These are phyloP conservation scores for Acanthamoeba triangularis DNA, from an alignment of 208 protist species.

Conservation along the genomic window DNA sequence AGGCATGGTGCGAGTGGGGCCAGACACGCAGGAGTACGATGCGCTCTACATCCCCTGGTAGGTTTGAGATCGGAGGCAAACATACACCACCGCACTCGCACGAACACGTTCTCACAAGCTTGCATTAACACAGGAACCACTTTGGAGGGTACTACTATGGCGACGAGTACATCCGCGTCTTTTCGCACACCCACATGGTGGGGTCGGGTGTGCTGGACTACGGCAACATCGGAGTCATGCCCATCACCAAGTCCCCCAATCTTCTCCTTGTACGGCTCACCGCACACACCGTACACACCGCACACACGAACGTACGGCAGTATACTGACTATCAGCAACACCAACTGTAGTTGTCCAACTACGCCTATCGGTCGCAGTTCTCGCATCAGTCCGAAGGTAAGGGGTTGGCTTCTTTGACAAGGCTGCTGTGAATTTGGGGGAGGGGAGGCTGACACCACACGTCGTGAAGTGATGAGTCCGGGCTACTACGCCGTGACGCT, in stretches of 20 bases:
- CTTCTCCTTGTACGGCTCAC: not conserved
- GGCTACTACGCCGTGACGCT: conserved; percentile 24
- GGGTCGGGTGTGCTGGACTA: not conserved
- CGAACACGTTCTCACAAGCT: too few relatives aligned
- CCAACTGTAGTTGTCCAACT: not conserved
- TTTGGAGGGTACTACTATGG: conserved; percentile 47
- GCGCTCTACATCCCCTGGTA: not conserved
- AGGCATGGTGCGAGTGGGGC: not conserved
- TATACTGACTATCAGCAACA: not conserved
- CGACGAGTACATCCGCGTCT: not conserved
- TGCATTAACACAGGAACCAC: not conserved
- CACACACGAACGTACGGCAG: not conserved
- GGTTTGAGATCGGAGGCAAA: too few relatives aligned
- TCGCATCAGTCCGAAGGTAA: conserved; percentile 5
- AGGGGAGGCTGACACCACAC: not conserved
- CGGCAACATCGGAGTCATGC: conserved; percentile 19
- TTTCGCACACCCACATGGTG: conserved; percentile 40
- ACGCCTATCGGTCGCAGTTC: conserved; percentile 13
- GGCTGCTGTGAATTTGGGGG: not conserved
- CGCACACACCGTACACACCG: not conserved
- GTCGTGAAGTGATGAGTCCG: not conserved
- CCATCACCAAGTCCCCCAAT: not conserved
- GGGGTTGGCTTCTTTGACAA: not conserved
- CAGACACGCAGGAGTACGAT: conserved; percentile 12
- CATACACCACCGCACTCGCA: too few relatives aligned